phyloP scores from a whole-genome alignment of 78 protist genomes.

The Diacronema lutheri region DNA sequence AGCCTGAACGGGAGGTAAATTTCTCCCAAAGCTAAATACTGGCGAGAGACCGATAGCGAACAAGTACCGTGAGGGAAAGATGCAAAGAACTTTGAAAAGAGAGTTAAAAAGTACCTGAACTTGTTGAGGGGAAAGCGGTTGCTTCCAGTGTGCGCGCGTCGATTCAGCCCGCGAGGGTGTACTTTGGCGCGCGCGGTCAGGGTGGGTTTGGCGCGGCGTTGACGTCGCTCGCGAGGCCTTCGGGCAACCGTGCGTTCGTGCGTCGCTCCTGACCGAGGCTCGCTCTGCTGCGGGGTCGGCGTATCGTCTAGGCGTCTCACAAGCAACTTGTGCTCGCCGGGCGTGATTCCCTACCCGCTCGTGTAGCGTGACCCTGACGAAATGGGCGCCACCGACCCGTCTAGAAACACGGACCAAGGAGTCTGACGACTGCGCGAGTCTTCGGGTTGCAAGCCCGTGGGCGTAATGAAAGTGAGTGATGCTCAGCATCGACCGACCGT shows the following conservation, averaged over 20 bases:
- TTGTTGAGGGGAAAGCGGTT: constrained; percentile 24
- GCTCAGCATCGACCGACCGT: constrained; percentile 46
- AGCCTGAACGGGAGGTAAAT: constrained; percentile 76
- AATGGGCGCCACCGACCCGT: constrained; percentile 74
- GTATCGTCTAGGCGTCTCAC: background rate
- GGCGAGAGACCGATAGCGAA: constrained; percentile 83
- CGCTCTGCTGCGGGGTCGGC: background rate
- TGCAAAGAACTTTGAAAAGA: constrained; percentile 88
- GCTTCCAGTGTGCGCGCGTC: background rate
- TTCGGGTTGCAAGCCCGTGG: constrained; percentile 42
- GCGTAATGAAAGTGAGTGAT: constrained; percentile 74
- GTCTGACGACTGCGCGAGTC: constrained; percentile 81
- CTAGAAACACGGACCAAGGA: constrained; percentile 97
- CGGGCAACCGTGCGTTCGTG: background rate
- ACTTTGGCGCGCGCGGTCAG: background rate
- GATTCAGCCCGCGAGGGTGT: background rate
- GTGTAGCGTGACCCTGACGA: constrained; percentile 23
- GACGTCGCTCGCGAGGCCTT: background rate
- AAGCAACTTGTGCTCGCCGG: background rate
- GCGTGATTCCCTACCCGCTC: background rate
- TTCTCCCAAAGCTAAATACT: constrained; percentile 75
- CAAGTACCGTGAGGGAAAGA: constrained; percentile 92
- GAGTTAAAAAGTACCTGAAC: constrained; percentile 69
- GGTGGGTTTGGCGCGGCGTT: background rate
- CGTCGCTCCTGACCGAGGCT: background rate